Conservation (phyloP, 345 rosid species). For the Brassica cretica region DNA sequence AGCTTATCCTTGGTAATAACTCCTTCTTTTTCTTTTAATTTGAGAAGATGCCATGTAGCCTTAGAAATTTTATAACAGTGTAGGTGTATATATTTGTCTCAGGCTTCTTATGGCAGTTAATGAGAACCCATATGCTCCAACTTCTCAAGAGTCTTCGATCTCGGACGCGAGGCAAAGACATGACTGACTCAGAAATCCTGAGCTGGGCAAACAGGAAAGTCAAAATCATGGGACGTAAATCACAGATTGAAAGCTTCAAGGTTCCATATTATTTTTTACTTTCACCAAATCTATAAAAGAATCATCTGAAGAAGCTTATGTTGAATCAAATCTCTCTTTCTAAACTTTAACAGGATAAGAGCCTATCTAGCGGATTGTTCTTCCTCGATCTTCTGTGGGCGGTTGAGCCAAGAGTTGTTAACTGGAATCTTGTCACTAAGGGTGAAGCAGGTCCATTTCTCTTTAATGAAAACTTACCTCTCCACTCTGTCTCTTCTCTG, state of each 20-base stretch:
- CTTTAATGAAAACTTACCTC: background rate
- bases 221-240: slow-evolving; percentile 59
- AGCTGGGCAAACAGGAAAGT: slow-evolving; percentile 84
- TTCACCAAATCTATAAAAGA: background rate
- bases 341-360: slow-evolving; percentile 64
- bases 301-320: background rate
- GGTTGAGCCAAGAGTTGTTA: slow-evolving; percentile 95
- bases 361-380: slow-evolving; percentile 75
- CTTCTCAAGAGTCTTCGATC: slow-evolving; percentile 80
- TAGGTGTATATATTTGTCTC: slow-evolving; percentile 34
- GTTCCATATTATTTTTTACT: slow-evolving; percentile 40
- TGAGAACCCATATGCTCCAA: slow-evolving; percentile 93
- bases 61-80: slow-evolving; percentile 3
- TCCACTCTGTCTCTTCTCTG: background rate
- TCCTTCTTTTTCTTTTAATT: background rate
- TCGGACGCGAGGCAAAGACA: slow-evolving; percentile 77
- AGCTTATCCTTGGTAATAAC: slow-evolving; percentile 85
- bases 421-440: slow-evolving; percentile 96
- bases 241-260: slow-evolving; percentile 82
- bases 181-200: slow-evolving; percentile 72
- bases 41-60: slow-evolving; percentile 3
- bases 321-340: slow-evolving; percentile 1
- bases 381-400: slow-evolving; percentile 92
- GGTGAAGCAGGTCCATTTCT: slow-evolving; percentile 77
- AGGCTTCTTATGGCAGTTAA: slow-evolving; percentile 97